phyloP scores from a whole-genome alignment of 805 yeast genomes.

The Lipomyces kockii region DNA sequence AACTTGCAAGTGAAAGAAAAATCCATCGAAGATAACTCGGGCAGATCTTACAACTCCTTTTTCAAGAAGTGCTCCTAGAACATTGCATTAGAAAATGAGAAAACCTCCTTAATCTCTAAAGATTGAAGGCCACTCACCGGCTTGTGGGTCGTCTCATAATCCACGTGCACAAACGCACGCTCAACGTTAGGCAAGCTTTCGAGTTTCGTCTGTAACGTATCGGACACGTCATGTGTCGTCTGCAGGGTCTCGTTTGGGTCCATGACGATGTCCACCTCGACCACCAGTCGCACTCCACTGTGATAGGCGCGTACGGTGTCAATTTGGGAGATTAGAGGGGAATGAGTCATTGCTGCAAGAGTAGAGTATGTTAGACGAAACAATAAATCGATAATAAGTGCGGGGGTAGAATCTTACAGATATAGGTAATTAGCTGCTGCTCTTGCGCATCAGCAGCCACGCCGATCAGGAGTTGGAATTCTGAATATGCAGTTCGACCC shows the following conservation, averaged over 20 bases:
- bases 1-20: too few species aligned
- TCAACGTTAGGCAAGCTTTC: conserved; percentile 67
- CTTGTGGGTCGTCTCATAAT: conserved; percentile 45
- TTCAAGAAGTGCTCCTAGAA: conserved; percentile 10
- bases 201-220: conserved; percentile 64
- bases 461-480: conserved; percentile 64
- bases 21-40: too few species aligned
- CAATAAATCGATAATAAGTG: neutral
- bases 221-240: conserved; percentile 68
- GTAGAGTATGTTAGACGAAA: neutral
- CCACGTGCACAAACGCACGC: conserved; percentile 70
- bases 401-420: conserved; percentile 35
- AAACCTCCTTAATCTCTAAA: neutral
- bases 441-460: conserved; percentile 58
- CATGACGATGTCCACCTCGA: conserved; percentile 64
- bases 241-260: conserved; percentile 53
- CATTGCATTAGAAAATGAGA: neutral
- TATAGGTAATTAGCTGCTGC: conserved; percentile 60
- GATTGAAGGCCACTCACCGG: conserved; percentile 1
- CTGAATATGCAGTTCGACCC: conserved; percentile 58
- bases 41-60: conserved; percentile 4
- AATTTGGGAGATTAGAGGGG: conserved; percentile 58
- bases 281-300: conserved; percentile 64
- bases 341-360: conserved; percentile 54
- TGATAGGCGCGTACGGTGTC: conserved; percentile 64